phyloP scores from a whole-genome alignment of 192 early-diverging fungal genomes.

The Mortierella hygrophila region DNA sequence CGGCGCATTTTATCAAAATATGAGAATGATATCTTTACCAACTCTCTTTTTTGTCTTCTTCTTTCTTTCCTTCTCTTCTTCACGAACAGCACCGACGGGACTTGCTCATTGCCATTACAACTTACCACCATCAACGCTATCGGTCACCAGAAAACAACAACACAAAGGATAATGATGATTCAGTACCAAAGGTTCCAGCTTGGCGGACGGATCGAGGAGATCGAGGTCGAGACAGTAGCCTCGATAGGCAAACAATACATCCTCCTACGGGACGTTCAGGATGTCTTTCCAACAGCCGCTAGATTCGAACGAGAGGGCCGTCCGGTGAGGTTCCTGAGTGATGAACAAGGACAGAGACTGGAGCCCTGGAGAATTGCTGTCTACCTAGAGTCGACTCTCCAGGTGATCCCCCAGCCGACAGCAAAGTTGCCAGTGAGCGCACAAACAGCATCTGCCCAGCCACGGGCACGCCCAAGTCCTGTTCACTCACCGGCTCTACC shows the following conservation, averaged over 20 bases:
- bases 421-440: neutral
- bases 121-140: neutral
- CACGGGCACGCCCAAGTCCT: neutral
- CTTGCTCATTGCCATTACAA: neutral
- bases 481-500: neutral
- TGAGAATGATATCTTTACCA: neutral
- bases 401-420: conserved; percentile 23
- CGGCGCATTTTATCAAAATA: neutral
- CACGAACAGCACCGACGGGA: neutral
- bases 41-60: neutral
- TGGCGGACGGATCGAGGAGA: conserved; percentile 18
- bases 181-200: conserved; percentile 38
- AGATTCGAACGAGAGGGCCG: conserved; percentile 37
- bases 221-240: conserved; percentile 18
- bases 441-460: neutral
- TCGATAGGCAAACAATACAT: conserved; percentile 20
- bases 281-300: conserved; percentile 36
- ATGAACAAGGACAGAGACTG: conserved; percentile 33
- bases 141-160: neutral
- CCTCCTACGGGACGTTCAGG: conserved; percentile 32
- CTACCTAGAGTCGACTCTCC: conserved; percentile 15
- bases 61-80: neutral
- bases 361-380: conserved; percentile 32
- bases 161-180: conserved; percentile 15
- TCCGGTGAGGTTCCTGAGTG: conserved; percentile 26